Evolutionary conservation across 306 rosid species (phyloP).

Genomic region (Purshia tridentata): DNA sequence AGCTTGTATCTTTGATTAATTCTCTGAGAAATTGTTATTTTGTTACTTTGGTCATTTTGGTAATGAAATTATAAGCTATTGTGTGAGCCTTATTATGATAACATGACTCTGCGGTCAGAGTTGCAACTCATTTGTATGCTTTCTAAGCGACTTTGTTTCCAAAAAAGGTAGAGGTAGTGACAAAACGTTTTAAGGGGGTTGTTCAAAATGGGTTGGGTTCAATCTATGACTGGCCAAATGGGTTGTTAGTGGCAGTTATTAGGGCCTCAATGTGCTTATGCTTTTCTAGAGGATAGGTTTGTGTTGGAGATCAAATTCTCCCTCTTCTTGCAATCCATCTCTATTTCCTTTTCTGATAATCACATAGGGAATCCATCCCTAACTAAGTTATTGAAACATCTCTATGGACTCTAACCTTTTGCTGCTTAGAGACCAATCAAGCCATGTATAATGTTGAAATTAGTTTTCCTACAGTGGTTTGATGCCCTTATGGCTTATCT

Average conservation of each 20-base stretch:
- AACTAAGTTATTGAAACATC: background rate
- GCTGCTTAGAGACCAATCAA: background rate
- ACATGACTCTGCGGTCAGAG: background rate
- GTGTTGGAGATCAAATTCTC: background rate
- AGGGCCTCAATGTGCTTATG: background rate
- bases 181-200: background rate
- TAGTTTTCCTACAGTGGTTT: background rate
- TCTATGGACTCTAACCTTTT: background rate
- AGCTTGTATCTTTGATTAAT: background rate
- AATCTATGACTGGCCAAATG: background rate
- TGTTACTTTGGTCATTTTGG: background rate
- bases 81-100: background rate
- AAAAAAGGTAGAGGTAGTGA: background rate
- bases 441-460: no score
- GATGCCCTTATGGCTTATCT: background rate
- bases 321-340: no score
- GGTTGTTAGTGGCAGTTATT: background rate
- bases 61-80: background rate
- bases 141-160: background rate
- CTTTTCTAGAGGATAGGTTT: background rate
- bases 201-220: background rate
- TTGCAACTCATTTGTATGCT: background rate
- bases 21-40: background rate
- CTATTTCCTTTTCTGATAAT: no score
- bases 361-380: background rate